Evolutionary conservation across 371 early-diverging fungal genomes (phyloP).

Genomic region (Batkoa obscura): DNA sequence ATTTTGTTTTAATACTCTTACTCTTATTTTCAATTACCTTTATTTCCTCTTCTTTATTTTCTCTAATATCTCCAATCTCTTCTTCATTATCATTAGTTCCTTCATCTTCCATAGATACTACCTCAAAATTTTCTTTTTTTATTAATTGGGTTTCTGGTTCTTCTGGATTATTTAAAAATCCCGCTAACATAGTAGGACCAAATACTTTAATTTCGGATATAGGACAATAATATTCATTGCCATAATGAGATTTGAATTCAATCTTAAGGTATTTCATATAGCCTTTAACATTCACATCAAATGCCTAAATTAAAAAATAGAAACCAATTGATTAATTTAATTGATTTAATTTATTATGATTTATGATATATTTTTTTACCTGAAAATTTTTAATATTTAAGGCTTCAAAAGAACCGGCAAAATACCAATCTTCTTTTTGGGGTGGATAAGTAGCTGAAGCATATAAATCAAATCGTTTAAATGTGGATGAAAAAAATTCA

Average conservation of each 20-base stretch:
- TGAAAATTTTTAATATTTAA: slow-evolving; percentile 69
- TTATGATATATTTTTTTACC: slow-evolving; percentile 14
- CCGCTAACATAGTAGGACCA: slow-evolving; percentile 60
- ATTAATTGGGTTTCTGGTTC: slow-evolving; percentile 56
- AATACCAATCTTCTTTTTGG: slow-evolving; percentile 47
- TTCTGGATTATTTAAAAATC: slow-evolving; percentile 32
- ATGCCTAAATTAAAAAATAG: slow-evolving; percentile 23
- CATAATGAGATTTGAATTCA: slow-evolving; percentile 78
- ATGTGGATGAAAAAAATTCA: slow-evolving; percentile 90
- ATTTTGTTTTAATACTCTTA: no score
- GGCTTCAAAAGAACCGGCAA: slow-evolving; percentile 64
- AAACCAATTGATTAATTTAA: neutral
- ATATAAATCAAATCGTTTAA: slow-evolving; percentile 64
- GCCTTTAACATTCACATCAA: slow-evolving; percentile 46
- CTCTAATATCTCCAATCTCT: neutral
- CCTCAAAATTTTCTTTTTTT: slow-evolving; percentile 14
- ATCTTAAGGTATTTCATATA: slow-evolving; percentile 72
- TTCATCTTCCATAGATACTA: neutral
- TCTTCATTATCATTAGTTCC: neutral
- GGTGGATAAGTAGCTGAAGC: slow-evolving; percentile 71
- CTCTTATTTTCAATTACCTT: no score
- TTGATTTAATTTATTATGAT: neutral
- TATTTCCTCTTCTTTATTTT: neutral
- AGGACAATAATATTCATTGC: slow-evolving; percentile 86
- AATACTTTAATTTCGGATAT: slow-evolving; percentile 69